These are phyloP conservation scores for Geotrichum cucujoidarum DNA, from an alignment of 1,139 yeast genomes.

Conservation along the genomic window DNA sequence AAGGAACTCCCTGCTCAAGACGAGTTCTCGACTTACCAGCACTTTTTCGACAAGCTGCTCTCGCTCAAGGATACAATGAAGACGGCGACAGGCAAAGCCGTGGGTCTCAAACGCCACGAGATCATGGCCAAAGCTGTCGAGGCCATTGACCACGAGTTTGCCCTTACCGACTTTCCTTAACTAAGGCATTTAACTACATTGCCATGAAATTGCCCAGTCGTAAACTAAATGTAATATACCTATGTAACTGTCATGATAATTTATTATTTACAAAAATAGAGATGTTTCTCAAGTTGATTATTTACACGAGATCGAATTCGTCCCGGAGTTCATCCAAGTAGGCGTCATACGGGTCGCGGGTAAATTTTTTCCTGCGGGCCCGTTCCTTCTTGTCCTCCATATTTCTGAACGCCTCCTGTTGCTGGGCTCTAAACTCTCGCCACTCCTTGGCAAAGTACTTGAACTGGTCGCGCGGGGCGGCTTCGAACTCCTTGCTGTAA, in stretches of 20 bases:
- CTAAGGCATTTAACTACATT: no score
- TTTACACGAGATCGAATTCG: slow-evolving; percentile 5
- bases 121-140: slow-evolving; percentile 28
- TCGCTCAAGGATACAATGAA: slow-evolving; percentile 30
- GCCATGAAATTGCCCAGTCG: no score
- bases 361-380: not conserved
- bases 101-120: slow-evolving; percentile 30
- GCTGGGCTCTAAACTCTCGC: slow-evolving; percentile 5
- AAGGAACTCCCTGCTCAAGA: slow-evolving; percentile 6
- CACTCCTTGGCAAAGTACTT: slow-evolving; percentile 9
- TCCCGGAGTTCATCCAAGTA: slow-evolving; percentile 10
- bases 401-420: slow-evolving; percentile 3
- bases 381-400: slow-evolving; percentile 5
- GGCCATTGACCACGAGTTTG: slow-evolving; percentile 23
- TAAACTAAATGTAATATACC: no score
- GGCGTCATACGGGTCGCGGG: slow-evolving; percentile 5
- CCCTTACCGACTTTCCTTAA: slow-evolving; percentile 13
- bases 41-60: slow-evolving; percentile 35
- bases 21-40: slow-evolving; percentile 23
- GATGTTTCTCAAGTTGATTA: no score
- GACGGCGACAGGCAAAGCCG: slow-evolving; percentile 31
- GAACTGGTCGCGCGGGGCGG: slow-evolving; percentile 9
- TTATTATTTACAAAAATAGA: not conserved
- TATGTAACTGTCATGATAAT: no score
- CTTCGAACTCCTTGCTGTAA: slow-evolving; percentile 3